phyloP scores from a whole-genome alignment of 2,329 filamentous ascomycete species.

The Dendryphion nanum region DNA sequence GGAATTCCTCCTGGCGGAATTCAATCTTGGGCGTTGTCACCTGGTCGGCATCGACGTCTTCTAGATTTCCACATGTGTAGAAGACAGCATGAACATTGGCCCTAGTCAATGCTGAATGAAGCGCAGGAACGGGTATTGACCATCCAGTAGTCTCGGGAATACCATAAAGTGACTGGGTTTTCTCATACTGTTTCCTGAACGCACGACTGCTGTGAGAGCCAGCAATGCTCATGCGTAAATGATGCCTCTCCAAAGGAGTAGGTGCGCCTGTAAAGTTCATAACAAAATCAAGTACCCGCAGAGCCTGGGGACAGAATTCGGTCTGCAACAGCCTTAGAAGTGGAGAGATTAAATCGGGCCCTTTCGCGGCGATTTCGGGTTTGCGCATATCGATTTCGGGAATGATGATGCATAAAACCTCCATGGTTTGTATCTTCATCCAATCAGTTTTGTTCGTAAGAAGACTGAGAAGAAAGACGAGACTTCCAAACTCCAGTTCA shows the following conservation, averaged over 20 bases:
- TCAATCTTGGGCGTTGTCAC: slow-evolving; percentile 81
- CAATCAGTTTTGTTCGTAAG: slow-evolving; percentile 85
- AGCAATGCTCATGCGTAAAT: slow-evolving; percentile 97
- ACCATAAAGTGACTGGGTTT: slow-evolving; percentile 90
- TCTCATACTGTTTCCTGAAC: slow-evolving; percentile 90
- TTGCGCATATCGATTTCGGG: slow-evolving; percentile 92
- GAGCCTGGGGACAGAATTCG: slow-evolving; percentile 86
- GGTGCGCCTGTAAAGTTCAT: slow-evolving; percentile 84
- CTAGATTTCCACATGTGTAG: slow-evolving; percentile 73
- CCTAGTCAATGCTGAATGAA: slow-evolving; percentile 81
- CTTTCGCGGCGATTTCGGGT: slow-evolving; percentile 83
- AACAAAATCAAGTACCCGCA: slow-evolving; percentile 90
- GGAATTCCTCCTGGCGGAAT: slow-evolving; percentile 87
- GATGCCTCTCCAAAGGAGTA: slow-evolving; percentile 83
- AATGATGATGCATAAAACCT: slow-evolving; percentile 79
- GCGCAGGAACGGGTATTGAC: slow-evolving; percentile 91
- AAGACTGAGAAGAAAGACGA: slow-evolving; percentile 88
- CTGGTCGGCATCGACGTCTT: slow-evolving; percentile 51
- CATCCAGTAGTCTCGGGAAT: slow-evolving; percentile 95
- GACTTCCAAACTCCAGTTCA: slow-evolving; percentile 74
- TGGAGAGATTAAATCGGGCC: slow-evolving; percentile 92
- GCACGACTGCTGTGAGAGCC: slow-evolving; percentile 75
- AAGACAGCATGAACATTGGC: slow-evolving; percentile 95
- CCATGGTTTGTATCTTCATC: slow-evolving; percentile 93
- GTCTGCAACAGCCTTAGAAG: slow-evolving; percentile 86